A percentile compares a stretch with the other conserved stretches of the same genome.
These are phyloP conservation scores for Capsella bursapastoris DNA, from an alignment of 345 rosid genomes.

Conservation along the genomic window DNA sequence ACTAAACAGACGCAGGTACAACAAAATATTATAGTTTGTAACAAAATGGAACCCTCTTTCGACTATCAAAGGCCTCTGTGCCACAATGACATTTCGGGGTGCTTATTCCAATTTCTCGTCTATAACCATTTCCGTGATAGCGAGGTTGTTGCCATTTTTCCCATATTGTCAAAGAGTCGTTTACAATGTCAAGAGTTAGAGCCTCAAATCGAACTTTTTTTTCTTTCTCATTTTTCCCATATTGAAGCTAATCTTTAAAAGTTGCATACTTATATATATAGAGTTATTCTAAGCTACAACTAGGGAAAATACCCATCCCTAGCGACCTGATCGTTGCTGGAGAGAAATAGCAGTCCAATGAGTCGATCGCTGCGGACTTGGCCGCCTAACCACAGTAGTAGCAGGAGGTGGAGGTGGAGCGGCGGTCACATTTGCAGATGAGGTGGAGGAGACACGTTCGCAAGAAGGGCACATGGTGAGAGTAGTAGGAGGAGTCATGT, in stretches of 20 bases:
- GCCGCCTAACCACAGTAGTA: constrained; percentile 32
- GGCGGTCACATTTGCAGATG: neutral
- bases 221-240: neutral
- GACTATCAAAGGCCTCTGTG: neutral
- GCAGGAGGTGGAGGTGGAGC: constrained; percentile 7
- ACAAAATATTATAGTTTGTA: too few species aligned
- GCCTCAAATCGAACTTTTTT: neutral
- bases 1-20: neutral
- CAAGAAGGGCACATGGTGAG: constrained; percentile 93
- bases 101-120: neutral
- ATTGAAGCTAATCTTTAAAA: neutral
- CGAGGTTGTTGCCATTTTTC: neutral
- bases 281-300: constrained; percentile 2
- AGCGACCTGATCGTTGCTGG: constrained; percentile 29
- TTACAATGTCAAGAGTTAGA: neutral
- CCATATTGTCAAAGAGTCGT: neutral
- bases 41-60: neutral
- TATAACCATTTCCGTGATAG: neutral
- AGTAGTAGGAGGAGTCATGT: constrained; percentile 85
- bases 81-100: neutral
- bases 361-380: constrained; percentile 34
- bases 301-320: constrained; percentile 19
- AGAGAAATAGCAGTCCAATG: constrained; percentile 37
- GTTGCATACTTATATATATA: neutral
- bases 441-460: constrained; percentile 67